Conservation (phyloP, 331 rosid species). For the Pyracantha coccinea region DNA sequence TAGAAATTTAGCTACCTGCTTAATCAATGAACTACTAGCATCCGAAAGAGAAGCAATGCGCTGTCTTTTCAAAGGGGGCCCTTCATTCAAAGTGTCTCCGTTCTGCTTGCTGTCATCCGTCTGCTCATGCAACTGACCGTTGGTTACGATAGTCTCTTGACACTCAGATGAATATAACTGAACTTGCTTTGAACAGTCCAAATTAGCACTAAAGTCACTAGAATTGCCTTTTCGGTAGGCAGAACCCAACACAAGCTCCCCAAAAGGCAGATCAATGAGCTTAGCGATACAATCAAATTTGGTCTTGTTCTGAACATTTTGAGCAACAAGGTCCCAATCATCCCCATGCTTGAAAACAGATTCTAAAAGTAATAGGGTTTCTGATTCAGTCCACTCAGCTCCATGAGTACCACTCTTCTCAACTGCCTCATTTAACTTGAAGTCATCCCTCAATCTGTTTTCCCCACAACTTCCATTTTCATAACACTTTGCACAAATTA, state of each 20-base stretch:
- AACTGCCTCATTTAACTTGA: constrained; percentile 29
- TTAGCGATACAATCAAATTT: constrained; percentile 76
- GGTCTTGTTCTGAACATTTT: constrained; percentile 61
- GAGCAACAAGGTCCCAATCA: constrained; percentile 91
- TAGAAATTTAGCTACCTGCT: constrained; percentile 39
- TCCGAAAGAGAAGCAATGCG: constrained; percentile 39
- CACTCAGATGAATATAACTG: constrained; percentile 32
- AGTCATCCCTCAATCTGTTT: constrained; percentile 49
- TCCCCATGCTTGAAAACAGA: constrained; percentile 93
- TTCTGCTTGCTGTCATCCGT: constrained; percentile 35
- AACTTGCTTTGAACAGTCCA: constrained; percentile 32
- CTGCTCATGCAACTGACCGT: constrained; percentile 36
- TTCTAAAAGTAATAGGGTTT: constrained; percentile 79
- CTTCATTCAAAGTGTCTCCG: constrained; percentile 46
- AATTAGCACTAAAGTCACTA: constrained; percentile 21
- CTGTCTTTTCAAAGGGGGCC: constrained; percentile 56
- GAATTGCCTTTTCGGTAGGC: constrained; percentile 26
- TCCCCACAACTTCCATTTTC: constrained; percentile 63
- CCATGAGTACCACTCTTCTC: constrained; percentile 28
- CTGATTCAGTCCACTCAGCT: constrained; percentile 81
- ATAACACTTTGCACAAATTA: constrained; percentile 59
- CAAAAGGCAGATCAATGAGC: constrained; percentile 86
- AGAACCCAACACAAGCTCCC: constrained; percentile 59
- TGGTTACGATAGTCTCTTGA: constrained; percentile 35
- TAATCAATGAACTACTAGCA: constrained; percentile 66